Evolutionary conservation across 331 rosid genomes (phyloP).

Genomic region (Arachis monticola): DNA sequence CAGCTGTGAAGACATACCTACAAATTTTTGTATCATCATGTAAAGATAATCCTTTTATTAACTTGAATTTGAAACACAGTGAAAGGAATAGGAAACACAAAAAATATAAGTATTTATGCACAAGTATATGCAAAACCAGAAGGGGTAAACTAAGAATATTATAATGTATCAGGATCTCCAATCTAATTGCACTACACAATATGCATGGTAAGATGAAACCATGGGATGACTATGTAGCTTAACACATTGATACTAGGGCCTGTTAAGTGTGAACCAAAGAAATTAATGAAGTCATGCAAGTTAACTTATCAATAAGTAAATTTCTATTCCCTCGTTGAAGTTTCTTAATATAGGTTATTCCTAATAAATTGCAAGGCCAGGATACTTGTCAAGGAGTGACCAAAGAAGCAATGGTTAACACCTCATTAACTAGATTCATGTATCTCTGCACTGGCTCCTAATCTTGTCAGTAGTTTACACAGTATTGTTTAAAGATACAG

Average conservation of each 20-base stretch:
- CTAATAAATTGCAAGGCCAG: not conserved
- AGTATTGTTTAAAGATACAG: conserved; percentile 30
- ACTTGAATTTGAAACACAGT: conserved; percentile 24
- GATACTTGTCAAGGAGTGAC: conserved; percentile 10
- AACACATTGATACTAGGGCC: conserved; percentile 7
- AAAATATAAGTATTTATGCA: conserved; percentile 17
- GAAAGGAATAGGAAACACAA: conserved; percentile 15
- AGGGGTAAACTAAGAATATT: conserved; percentile 15
- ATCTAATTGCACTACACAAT: conserved; percentile 12
- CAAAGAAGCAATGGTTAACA: conserved; percentile 14
- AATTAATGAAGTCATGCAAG: not conserved
- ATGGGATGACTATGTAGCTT: conserved; percentile 15
- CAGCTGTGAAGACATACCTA: conserved; percentile 85
- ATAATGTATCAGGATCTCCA: conserved; percentile 8
- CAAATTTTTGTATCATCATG: conserved; percentile 36
- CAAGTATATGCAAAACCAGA: not conserved
- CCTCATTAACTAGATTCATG: conserved; percentile 19
- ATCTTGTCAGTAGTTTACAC: conserved; percentile 13
- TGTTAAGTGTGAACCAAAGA: conserved; percentile 22
- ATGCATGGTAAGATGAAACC: conserved; percentile 36
- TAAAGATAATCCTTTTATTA: conserved; percentile 24
- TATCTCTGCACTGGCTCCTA: conserved; percentile 21
- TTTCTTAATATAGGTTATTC: conserved; percentile 5
- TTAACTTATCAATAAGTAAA: conserved; percentile 12
- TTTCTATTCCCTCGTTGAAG: conserved; percentile 3